A percentile compares a stretch with the other conserved stretches of the same genome.
phyloP scores from a whole-genome alignment of 768 basidiomycete genomes.

The Amanita molliuscula region DNA sequence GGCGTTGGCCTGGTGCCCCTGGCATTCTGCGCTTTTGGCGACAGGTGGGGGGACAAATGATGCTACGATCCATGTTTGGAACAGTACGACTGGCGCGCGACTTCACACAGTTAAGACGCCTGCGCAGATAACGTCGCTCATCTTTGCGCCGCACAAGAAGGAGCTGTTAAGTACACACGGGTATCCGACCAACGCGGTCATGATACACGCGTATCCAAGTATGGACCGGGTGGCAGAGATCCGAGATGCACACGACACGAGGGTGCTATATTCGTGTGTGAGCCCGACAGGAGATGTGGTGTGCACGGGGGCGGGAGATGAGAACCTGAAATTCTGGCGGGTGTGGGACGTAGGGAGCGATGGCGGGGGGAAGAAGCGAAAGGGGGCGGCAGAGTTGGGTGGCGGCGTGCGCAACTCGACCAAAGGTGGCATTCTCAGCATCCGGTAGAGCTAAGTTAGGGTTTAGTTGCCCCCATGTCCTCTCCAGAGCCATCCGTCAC shows the following conservation, averaged over 20 bases:
- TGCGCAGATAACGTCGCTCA: conserved; percentile 85
- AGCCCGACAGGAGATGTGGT: conserved; percentile 88
- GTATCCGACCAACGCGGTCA: conserved; percentile 79
- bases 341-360: conserved; percentile 58
- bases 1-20: conserved; percentile 95
- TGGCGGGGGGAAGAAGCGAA: conserved; percentile 40
- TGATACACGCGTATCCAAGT: conserved; percentile 80
- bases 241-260: conserved; percentile 85
- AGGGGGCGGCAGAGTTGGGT: conserved; percentile 24
- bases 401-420: conserved; percentile 36
- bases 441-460: conserved; percentile 20
- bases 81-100: conserved; percentile 84
- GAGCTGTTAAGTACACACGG: conserved; percentile 92
- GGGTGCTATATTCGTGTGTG: conserved; percentile 78
- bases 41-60: conserved; percentile 94
- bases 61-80: conserved; percentile 85
- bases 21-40: conserved; percentile 87
- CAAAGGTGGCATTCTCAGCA: conserved; percentile 35
- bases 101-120: conserved; percentile 80
- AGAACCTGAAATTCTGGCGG: conserved; percentile 95
- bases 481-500: background rate
- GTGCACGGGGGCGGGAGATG: conserved; percentile 87
- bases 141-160: conserved; percentile 80
- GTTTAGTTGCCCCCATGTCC: background rate
- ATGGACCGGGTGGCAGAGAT: conserved; percentile 76